Evolutionary conservation across 768 basidiomycete species (phyloP).

Genomic region (Suillus occidentalis): DNA sequence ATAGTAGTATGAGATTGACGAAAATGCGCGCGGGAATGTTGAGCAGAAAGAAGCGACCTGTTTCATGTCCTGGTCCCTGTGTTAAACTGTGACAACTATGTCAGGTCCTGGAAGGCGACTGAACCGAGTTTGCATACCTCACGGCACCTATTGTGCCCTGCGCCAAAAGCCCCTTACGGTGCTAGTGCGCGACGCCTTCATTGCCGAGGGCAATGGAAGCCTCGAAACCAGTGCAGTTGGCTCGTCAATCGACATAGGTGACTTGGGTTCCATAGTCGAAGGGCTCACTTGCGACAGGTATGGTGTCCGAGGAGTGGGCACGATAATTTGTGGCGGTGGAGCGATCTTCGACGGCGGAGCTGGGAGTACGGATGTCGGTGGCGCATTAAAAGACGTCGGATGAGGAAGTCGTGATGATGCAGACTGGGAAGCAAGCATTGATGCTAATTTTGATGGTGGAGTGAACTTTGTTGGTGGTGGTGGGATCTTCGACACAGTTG

Average conservation of each 20-base stretch:
- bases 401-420: slow-evolving; percentile 10
- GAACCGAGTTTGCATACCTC: slow-evolving; percentile 11
- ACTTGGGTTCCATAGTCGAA: neutral
- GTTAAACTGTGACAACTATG: neutral
- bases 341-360: slow-evolving; percentile 16
- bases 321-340: slow-evolving; percentile 11
- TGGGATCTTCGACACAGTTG: slow-evolving; percentile 20
- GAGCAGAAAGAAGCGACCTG: neutral
- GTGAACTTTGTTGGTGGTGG: slow-evolving; percentile 25
- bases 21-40: too few relatives aligned
- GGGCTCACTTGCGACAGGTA: slow-evolving; percentile 2
- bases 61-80: neutral
- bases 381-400: slow-evolving; percentile 1
- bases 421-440: slow-evolving; percentile 28
- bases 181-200: slow-evolving; percentile 20
- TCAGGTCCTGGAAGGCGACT: slow-evolving; percentile 4
- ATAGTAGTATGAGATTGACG: slow-evolving; percentile 3
- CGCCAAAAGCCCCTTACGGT: slow-evolving; percentile 35
- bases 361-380: slow-evolving; percentile 23
- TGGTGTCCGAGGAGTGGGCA: slow-evolving; percentile 6
- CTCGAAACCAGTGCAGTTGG: slow-evolving; percentile 14
- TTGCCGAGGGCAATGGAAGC: slow-evolving; percentile 25
- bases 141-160: slow-evolving; percentile 16
- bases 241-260: slow-evolving; percentile 2
- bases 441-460: slow-evolving; percentile 31